Percentiles rank a stretch among this genome's conserved stretches.
Evolutionary conservation across 805 yeast genomes (phyloP).

Genomic region (Nakazawaea sp.): DNA sequence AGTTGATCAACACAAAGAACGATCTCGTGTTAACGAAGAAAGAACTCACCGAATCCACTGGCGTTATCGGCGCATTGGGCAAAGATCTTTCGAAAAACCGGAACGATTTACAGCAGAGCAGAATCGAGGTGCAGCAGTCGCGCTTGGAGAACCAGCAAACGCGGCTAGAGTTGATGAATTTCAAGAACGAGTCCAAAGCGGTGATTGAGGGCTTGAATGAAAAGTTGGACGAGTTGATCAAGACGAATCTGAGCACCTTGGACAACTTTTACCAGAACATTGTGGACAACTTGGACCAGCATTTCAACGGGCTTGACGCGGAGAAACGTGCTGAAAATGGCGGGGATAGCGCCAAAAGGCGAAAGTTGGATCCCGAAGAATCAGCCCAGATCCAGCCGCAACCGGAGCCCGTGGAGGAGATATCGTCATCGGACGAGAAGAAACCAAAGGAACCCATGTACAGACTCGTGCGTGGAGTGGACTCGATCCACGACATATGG

Average conservation of each 20-base stretch:
- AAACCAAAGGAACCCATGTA: slow-evolving; percentile 10
- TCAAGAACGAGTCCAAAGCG: slow-evolving; percentile 8
- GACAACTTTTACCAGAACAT: slow-evolving; percentile 9
- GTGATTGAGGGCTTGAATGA: slow-evolving; percentile 3
- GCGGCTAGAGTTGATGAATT: slow-evolving; percentile 9
- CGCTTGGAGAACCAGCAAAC: slow-evolving; percentile 11
- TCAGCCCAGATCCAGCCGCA: not conserved
- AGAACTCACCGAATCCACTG: slow-evolving; percentile 3
- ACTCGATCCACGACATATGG: slow-evolving; percentile 46
- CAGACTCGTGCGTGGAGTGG: slow-evolving; percentile 12
- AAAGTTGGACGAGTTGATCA: slow-evolving; percentile 6
- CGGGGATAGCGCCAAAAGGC: too few species aligned
- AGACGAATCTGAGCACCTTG: not conserved
- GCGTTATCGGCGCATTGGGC: slow-evolving; percentile 1
- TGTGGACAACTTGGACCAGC: slow-evolving; percentile 8
- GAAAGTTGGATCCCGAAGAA: not conserved
- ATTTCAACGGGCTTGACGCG: slow-evolving; percentile 1
- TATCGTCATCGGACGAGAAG: not conserved
- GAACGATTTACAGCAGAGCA: slow-evolving; percentile 10
- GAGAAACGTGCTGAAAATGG: not conserved
- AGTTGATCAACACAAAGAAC: not conserved
- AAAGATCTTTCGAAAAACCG: slow-evolving; percentile 8
- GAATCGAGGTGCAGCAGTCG: slow-evolving; percentile 10
- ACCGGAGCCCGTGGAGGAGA: not conserved
- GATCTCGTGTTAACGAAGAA: slow-evolving; percentile 4